Evolutionary conservation across 345 rosid genomes (phyloP), one percentile per base, ranked within the genome.

Genomic region (Kernera saxatilis): DNA sequence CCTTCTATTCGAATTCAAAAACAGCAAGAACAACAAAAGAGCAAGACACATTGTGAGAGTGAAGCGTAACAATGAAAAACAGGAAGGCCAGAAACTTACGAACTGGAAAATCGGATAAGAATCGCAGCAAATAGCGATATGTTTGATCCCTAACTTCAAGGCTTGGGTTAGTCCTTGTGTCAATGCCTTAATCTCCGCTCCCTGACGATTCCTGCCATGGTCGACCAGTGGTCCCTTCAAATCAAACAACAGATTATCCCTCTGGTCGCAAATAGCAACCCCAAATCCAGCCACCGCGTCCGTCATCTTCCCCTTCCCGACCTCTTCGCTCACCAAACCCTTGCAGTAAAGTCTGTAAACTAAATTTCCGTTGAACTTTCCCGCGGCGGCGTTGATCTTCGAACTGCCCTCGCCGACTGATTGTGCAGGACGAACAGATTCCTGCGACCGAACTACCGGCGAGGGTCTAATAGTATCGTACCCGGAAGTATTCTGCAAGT

Each of bases 311-410:
- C 78, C 82, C 23, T 62, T 32, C 12, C 81, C 67, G 46, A 0
- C 35, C 48, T 78, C 86, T 22, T 79, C 86, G 15, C 80, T 76
- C n/a, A 82, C 78, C 77, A 85, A 57, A n/a, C 83, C 82, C 64
- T 77, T 78, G 1, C 37, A 77, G 70, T 80, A 74, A 59, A 83
- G 60, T 21, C 74, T 78, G 19, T 75, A 68, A 64, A 52, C 5
- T 2, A 70, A 52, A 30, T 22, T 39, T 37, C 73, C 78, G 5
- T 29, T 50, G 5, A 36, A 26, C n/a, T 36, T 70, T 0, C 5
- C 55, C 23, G 17, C 55, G 23, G 57, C 83, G 13, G 72, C 71
- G 64, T 56, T 80, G 13, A 86, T 85, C 46, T 62, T 80, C 53
- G 83, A 77, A 64, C 79, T 79, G 5, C 73, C 29, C 30, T 84